Evolutionary conservation across 768 basidiomycete species (phyloP), one percentile per base, ranked within the genome.

Genomic region (Lactarius sanguifluus): DNA sequence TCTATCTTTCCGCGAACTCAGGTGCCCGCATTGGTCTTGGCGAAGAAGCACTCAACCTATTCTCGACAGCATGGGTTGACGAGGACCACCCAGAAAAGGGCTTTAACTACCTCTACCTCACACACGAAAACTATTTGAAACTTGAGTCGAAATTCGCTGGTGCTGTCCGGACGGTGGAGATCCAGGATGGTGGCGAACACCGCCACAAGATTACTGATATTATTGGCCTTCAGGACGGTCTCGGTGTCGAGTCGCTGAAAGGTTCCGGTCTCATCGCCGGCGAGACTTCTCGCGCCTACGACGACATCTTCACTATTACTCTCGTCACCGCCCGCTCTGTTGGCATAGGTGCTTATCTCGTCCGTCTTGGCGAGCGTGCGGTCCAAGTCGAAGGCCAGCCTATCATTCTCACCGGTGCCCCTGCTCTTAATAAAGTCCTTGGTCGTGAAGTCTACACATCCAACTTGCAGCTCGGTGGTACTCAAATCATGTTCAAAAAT

Each of bases 401-500:
- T 2, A 98, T 99, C 79, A 99, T 99, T 76, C 86, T 99, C 67
- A 99, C 97, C 16, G 97, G 97, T 71, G 96, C 96, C 32, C 87
- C 87, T 8, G 97, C 97, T 5, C 85, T 99, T 71, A 99, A 98
- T 85, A 98, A 99, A 79, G 97, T 99, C 6, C 87, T 99, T 52
- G 97, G 97, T 68, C 91, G 97, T 58, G 97, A 98, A 77, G 97
- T 99, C 56, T 98, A 99, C 77, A 98, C 97, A 10, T 97, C 95
- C 62, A 98, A 98, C 77, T 78, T 99, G 71, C 97, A 98, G 77
- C 91, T 99, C 66, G 97, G 97, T 69, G 97, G 97, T 62, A 98
- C 97, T n/a, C 97, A 99, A 75, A 98, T 99, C 82, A 98, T 99
- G 97, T 92, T 94, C 86, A 98, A 98, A 86, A 99, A 99, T 75